Percentiles rank a stretch among this genome's conserved stretches.
Conservation (phyloP, 768 basidiomycete species). For the Amylocystis lapponica region DNA sequence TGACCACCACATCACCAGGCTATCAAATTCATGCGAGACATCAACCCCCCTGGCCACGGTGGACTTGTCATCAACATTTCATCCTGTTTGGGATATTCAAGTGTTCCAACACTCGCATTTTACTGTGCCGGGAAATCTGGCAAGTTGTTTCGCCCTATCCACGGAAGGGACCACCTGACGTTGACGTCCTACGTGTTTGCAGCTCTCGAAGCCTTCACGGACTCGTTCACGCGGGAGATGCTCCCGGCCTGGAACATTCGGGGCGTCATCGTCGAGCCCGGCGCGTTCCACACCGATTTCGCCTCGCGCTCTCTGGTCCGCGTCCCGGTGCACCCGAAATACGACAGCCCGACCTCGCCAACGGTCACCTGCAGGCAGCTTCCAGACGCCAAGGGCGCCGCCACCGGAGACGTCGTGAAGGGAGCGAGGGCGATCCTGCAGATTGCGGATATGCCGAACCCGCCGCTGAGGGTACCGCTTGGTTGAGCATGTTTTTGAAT, state of each 20-base stretch:
- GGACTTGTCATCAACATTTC: slow-evolving; percentile 28
- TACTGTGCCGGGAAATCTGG: slow-evolving; percentile 33
- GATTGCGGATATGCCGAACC: slow-evolving; percentile 6
- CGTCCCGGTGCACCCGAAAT: slow-evolving; percentile 3
- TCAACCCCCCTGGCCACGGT: slow-evolving; percentile 12
- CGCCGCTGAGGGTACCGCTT: slow-evolving; percentile 13
- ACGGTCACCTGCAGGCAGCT: slow-evolving; percentile 1
- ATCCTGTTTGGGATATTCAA: slow-evolving; percentile 26
- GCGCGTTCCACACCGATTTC: slow-evolving; percentile 18
- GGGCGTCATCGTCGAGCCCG: slow-evolving; percentile 11
- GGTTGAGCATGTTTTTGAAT: too few relatives aligned
- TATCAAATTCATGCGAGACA: slow-evolving; percentile 10
- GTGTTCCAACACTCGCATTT: slow-evolving; percentile 24
- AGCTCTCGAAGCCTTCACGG: slow-evolving; percentile 17
- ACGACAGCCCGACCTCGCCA: slow-evolving; percentile 6
- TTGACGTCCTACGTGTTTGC: background rate
- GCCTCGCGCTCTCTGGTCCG: slow-evolving; percentile 5
- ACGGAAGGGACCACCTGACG: too few relatives aligned
- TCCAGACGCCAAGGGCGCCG: background rate
- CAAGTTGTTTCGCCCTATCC: slow-evolving; percentile 12
- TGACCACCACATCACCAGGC: slow-evolving; percentile 3
- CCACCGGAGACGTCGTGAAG: slow-evolving; percentile 12
- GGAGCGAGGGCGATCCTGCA: slow-evolving; percentile 10
- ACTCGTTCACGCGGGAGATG: slow-evolving; percentile 14
- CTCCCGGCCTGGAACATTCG: slow-evolving; percentile 15